These are phyloP conservation scores for Tricladium varicosporioides DNA, from an alignment of 2,329 filamentous ascomycete species.

Conservation along the genomic window DNA sequence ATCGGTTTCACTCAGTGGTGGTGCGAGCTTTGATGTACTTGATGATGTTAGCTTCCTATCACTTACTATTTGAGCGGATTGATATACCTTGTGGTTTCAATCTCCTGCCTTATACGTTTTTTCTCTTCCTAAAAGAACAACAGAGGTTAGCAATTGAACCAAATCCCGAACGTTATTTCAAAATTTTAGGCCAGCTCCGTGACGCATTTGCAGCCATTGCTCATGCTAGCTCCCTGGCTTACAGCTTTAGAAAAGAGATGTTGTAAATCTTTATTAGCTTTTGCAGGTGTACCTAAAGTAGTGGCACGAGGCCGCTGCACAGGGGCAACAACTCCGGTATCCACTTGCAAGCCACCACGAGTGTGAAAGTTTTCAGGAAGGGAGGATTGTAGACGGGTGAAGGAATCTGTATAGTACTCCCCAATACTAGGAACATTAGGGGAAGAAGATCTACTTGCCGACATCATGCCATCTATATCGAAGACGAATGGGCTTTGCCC, in stretches of 20 bases:
- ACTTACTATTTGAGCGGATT: background rate
- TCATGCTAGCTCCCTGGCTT: no score
- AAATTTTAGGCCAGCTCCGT: no score
- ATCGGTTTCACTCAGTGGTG: conserved; percentile 70
- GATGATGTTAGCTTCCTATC: conserved; percentile 9
- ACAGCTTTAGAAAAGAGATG: no score
- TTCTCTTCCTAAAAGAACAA: conserved; percentile 27
- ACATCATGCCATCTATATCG: conserved; percentile 85
- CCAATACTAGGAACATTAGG: background rate
- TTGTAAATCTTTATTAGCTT: no score
- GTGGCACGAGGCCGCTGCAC: no score
- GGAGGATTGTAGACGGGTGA: no score
- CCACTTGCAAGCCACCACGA: no score
- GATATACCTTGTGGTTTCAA: conserved; percentile 47
- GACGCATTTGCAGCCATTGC: no score
- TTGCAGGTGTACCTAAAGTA: no score
- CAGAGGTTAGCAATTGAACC: conserved; percentile 1
- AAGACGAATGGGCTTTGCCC: conserved; percentile 78
- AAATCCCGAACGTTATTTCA: background rate
- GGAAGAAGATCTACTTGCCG: conserved; percentile 49
- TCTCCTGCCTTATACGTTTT: conserved; percentile 41
- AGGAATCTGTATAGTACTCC: no score
- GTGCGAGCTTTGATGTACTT: conserved; percentile 43
- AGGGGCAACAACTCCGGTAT: no score
- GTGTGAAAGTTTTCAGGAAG: no score